Evolutionary conservation across 345 rosid genomes (phyloP).

Genomic region (Aquilaria yunnanensis): DNA sequence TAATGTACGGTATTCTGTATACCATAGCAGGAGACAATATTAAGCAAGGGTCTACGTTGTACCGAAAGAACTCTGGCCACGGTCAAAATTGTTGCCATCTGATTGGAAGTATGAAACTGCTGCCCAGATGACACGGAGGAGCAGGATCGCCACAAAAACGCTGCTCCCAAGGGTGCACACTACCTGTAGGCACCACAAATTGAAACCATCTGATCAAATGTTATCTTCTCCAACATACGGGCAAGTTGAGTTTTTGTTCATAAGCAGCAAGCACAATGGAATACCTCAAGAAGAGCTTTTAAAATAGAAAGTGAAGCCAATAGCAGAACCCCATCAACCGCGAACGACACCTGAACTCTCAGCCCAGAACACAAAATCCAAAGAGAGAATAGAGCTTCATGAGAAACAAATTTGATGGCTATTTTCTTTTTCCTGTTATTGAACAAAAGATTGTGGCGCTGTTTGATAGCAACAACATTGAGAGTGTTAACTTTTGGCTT

Average conservation of each 20-base stretch:
- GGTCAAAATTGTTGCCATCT: constrained; percentile 35
- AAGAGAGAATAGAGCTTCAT: not conserved
- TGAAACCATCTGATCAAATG: not conserved
- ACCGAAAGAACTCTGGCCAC: constrained; percentile 30
- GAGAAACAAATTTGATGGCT: too few relatives aligned
- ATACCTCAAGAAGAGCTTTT: constrained; percentile 74
- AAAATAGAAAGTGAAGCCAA: constrained; percentile 59
- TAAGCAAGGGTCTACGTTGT: constrained; percentile 22
- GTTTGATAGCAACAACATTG: too few relatives aligned
- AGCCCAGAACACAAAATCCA: not conserved
- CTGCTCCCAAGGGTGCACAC: constrained; percentile 70
- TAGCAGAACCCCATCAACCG: constrained; percentile 72
- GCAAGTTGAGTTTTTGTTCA: not conserved
- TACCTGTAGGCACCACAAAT: constrained; percentile 33
- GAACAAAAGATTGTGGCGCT: too few relatives aligned
- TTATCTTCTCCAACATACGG: not conserved
- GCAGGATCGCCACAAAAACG: constrained; percentile 50
- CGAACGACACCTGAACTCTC: constrained; percentile 58
- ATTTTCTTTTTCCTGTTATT: too few relatives aligned
- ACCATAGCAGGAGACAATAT: not conserved
- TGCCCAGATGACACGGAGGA: constrained; percentile 61
- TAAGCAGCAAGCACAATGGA: constrained; percentile 2
- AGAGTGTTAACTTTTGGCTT: too few relatives aligned
- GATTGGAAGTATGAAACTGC: constrained; percentile 53
- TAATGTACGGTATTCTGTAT: not conserved